Percentiles rank a stretch among this genome's conserved stretches.
Evolutionary conservation across 441 rosid species (phyloP).

Genomic region (Brassica balearica): DNA sequence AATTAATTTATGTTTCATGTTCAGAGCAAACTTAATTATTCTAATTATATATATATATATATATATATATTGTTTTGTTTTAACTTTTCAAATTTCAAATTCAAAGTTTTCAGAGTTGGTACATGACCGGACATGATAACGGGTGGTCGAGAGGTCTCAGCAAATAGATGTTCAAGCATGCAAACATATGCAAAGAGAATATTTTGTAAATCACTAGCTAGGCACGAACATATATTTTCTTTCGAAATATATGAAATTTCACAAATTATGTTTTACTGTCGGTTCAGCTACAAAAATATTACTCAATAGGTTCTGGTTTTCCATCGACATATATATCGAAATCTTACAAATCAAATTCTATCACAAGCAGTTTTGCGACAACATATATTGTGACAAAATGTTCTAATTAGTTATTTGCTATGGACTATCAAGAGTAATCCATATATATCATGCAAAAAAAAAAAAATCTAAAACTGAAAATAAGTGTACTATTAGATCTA

Average conservation of each 20-base stretch:
- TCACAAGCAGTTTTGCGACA: neutral
- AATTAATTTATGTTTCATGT: too few species aligned
- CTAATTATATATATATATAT: neutral
- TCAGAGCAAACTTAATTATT: too few species aligned
- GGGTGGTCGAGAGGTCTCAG: constrained; percentile 22
- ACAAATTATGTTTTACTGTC: neutral
- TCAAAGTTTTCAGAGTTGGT: neutral
- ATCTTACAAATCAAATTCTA: neutral
- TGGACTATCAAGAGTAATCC: too few species aligned
- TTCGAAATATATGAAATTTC: constrained; percentile 5
- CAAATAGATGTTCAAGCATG: constrained; percentile 20
- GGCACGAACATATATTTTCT: constrained; percentile 7
- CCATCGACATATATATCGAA: neutral
- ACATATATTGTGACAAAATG: neutral
- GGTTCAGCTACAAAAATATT: neutral
- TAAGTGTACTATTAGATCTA: neutral
- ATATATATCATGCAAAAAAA: too few species aligned
- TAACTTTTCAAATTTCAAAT: neutral
- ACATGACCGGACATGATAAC: constrained; percentile 17
- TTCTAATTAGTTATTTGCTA: too few species aligned
- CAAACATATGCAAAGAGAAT: constrained; percentile 23
- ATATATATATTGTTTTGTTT: neutral
- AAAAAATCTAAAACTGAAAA: neutral
- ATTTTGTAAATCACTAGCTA: constrained; percentile 23
- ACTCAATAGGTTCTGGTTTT: neutral